Evolutionary conservation across 2,329 filamentous ascomycete genomes (phyloP).

Genomic region (Alternaria consortialis): DNA sequence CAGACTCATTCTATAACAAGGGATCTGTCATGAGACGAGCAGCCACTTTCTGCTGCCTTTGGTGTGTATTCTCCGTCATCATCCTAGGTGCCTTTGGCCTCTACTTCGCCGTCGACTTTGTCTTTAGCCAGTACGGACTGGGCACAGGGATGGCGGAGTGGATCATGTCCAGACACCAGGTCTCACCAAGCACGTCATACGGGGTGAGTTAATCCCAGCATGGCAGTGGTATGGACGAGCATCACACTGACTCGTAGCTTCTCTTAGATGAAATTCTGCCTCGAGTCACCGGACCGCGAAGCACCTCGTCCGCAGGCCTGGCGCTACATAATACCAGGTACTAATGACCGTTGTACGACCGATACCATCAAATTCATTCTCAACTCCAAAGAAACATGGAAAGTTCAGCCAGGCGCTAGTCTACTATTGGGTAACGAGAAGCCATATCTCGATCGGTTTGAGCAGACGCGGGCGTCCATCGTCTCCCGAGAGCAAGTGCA

Average conservation of each 20-base stretch:
- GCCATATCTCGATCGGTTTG: neutral
- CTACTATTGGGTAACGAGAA: conserved; percentile 2
- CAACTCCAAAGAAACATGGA: conserved; percentile 1
- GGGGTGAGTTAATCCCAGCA: conserved; percentile 3
- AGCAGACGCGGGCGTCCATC: neutral
- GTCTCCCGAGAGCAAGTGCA: neutral
- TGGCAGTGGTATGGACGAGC: neutral
- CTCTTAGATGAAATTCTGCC: conserved; percentile 33
- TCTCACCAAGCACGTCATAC: neutral
- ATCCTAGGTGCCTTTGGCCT: conserved; percentile 6
- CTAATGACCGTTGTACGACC: neutral
- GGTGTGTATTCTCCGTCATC: conserved; percentile 8
- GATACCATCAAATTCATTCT: conserved; percentile 3
- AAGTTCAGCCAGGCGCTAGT: neutral
- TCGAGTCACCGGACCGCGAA: conserved; percentile 22
- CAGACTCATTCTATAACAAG: neutral
- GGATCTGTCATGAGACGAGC: neutral
- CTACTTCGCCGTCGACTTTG: conserved; percentile 14
- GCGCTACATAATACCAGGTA: conserved; percentile 18
- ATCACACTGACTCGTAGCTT: neutral
- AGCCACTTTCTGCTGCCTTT: conserved; percentile 12
- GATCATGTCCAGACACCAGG: conserved; percentile 4
- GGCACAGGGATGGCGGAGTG: conserved; percentile 16
- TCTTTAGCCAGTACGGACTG: conserved; percentile 7
- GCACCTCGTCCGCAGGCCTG: conserved; percentile 27